Evolutionary conservation across 352 stramenopile genomes (phyloP), one percentile per base, ranked within the genome.

Genomic region (Globisporangium spiculum): DNA sequence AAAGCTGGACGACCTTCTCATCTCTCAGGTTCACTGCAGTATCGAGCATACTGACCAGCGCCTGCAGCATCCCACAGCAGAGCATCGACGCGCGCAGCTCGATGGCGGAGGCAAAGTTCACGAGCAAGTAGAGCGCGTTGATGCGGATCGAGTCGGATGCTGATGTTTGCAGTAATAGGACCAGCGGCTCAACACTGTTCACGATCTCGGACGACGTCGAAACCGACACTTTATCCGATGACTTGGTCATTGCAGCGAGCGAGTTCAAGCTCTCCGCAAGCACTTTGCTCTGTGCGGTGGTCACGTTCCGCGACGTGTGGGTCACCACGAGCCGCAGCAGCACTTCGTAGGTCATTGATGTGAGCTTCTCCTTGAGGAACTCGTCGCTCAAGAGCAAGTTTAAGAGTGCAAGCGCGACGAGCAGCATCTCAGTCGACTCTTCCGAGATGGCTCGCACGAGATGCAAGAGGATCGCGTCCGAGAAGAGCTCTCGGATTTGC

Each of bases 1-100:
- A 77, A 1, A 94, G 77, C 63, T 92, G 86, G 4, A 84, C 56
- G 14, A 88, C 61, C 55, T 87, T 84, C n/a, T 90, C 82, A 48
- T 91, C 79, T 24, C 36, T 24, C 41, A 55, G 20, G 9, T 20
- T 12, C 24, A 81, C 63, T 0, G 73, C 44, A 12, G 67, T 44
- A 1, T 41, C 26, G 10, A 87, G 54, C 30, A 82, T 61, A 4
- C 46, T 52, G 10, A 85, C 68, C 18, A 91, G 72, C 8, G 64
- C 72, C 6, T 76, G 60, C 44, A 94, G 60, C 22, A 73, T 83
- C 8, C 83, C 78, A 34, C 79, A 73, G 5, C 68, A 55, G 16
- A 85, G 55, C 71, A 94, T 88, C 0, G 68, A 67, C 6, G 27
- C 65, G 1, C 82, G 74, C 24, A 89, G 64, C 14, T 90, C 76